These are phyloP conservation scores for Hansenula sp. DNA, from an alignment of 1,139 yeast species.

Conservation along the genomic window DNA sequence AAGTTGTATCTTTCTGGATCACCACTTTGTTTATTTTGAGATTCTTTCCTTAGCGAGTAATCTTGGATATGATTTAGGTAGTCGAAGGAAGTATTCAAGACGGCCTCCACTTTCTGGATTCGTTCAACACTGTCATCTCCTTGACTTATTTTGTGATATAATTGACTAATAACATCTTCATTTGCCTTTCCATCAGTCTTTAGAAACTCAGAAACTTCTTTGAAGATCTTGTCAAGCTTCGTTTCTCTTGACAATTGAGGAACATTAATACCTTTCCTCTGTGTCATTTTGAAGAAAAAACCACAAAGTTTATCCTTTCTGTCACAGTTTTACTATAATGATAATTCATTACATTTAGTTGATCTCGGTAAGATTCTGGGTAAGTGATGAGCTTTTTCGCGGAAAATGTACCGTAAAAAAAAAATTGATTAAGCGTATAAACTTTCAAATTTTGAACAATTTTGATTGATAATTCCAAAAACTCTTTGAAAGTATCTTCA, in stretches of 20 bases:
- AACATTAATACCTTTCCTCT: constrained; percentile 18
- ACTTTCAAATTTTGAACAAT: not conserved
- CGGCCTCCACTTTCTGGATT: constrained; percentile 2
- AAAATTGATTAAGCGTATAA: not conserved
- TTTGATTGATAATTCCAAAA: too few species aligned
- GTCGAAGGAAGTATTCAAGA: constrained; percentile 7
- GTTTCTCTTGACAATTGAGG: constrained; percentile 31
- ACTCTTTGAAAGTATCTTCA: not conserved
- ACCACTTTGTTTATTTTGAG: not conserved
- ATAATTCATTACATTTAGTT: too few species aligned
- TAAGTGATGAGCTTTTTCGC: not conserved
- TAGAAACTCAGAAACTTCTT: constrained; percentile 24
- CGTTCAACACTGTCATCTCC: constrained; percentile 1
- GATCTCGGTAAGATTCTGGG: too few species aligned
- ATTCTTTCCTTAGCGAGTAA: constrained; percentile 7
- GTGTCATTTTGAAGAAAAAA: not conserved
- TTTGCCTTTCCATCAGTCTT: constrained; percentile 17
- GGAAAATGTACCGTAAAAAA: not conserved
- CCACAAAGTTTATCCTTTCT: too few species aligned
- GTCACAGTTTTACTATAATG: too few species aligned
- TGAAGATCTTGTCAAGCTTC: constrained; percentile 33
- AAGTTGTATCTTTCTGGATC: constrained; percentile 34
- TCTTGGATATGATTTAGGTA: constrained; percentile 12
- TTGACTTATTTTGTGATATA: constrained; percentile 11
- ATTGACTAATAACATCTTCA: constrained; percentile 20